phyloP scores from a whole-genome alignment of 163 green algal species.

The Chloromonas sp. region DNA sequence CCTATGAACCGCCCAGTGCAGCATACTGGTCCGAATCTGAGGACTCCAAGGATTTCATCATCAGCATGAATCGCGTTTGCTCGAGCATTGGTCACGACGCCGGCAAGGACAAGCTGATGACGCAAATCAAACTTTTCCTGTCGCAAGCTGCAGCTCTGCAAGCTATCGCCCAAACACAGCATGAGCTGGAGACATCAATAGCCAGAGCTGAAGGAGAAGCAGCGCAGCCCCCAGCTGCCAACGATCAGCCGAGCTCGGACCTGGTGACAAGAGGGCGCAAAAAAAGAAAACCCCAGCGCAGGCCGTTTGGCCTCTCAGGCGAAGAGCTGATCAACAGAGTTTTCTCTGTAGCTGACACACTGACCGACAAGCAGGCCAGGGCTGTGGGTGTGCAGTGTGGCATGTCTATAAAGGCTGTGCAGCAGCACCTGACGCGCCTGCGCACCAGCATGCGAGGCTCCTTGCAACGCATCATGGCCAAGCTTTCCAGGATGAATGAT shows the following conservation, averaged over 20 bases:
- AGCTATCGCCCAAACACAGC: background rate
- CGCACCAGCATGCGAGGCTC: background rate
- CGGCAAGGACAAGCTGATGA: too few relatives aligned
- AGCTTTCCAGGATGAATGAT: too few relatives aligned
- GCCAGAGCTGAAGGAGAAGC: background rate
- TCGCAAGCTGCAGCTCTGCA: background rate
- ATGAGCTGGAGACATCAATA: background rate
- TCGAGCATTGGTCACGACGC: too few relatives aligned
- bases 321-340: conserved; percentile 7
- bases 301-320: background rate
- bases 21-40: too few relatives aligned
- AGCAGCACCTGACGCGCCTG: background rate
- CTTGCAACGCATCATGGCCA: background rate
- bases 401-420: background rate
- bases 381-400: background rate
- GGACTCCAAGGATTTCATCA: too few relatives aligned
- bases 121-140: too few relatives aligned
- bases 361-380: background rate
- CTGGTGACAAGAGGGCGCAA: background rate
- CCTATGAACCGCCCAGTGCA: too few relatives aligned
- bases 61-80: too few relatives aligned
- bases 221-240: background rate
- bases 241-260: too few relatives aligned
- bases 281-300: background rate
- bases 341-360: conserved; percentile 6